Evolutionary conservation across 345 rosid genomes (phyloP), one percentile per base, ranked within the genome.

Genomic region (Eucalyptus camaldulensis): DNA sequence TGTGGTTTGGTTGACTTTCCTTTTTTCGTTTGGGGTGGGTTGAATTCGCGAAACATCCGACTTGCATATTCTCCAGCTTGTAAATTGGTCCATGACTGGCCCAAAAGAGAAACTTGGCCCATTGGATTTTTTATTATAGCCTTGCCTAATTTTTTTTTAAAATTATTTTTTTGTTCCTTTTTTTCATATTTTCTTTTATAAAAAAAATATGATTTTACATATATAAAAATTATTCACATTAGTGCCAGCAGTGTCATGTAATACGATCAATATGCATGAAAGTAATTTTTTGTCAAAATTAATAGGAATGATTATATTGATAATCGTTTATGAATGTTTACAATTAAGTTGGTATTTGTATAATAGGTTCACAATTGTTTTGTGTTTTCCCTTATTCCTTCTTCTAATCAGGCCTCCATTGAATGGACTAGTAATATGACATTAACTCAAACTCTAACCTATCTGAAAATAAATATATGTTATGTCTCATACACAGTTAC

Each of bases 221-320:
- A 29, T 62, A 5, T 2, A 6, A 29, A 62, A 62, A 4, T 29
- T 62, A 0, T 7, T 3, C 3, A 13, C 1, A 0, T 29, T 6
- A 13, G 2, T 11, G 2, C 14, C 0, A 6, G 1, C 2, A 1
- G 1, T 19, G 10, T 3, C 4, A 8, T 7, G 2, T 53, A 53
- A 53, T 8, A 53, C 56, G 0, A 1, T 19, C 0, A 19, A 0
- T 4, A 53, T 19, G 56, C 56, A 53, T 1, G 10, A 53, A 53
- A 19, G 2, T 0, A 53, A 19, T 7, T 53, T 53, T 53, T 19
- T 1, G 2, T 53, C 10, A 60, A 27, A 60, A 60, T 25, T 12
- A 0, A 13, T 12, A 0, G 0, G 1, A 60, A 60, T 25, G 2
- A 25, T 60, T 27, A 27, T 27, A 6, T 60, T 60, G 4, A 3